These are phyloP conservation scores for Wallacemonas sp. DNA, from an alignment of 208 protist genomes.

Conservation along the genomic window DNA sequence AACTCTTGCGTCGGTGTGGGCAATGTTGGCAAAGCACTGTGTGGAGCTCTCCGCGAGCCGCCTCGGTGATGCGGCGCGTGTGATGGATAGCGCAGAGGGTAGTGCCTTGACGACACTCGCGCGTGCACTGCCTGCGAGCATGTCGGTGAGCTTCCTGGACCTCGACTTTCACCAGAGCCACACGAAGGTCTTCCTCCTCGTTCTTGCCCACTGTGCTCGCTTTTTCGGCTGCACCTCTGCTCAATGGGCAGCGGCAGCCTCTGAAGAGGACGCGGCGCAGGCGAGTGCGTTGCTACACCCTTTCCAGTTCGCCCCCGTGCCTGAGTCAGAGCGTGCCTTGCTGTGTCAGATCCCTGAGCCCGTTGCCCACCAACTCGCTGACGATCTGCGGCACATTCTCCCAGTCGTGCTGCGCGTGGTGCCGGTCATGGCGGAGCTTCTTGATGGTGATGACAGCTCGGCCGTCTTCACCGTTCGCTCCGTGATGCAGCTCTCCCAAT, in stretches of 20 bases:
- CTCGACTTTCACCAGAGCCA: constrained; percentile 52
- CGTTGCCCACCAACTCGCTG: constrained; percentile 42
- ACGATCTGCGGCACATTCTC: constrained; percentile 48
- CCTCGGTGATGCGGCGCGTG: constrained; percentile 64
- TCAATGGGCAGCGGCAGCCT: too few relatives aligned
- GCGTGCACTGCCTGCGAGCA: constrained; percentile 49
- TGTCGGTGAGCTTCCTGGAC: constrained; percentile 62
- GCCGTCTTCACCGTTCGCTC: constrained; percentile 20
- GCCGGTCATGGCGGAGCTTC: constrained; percentile 50
- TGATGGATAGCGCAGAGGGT: constrained; percentile 54
- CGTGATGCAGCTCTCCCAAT: constrained; percentile 65
- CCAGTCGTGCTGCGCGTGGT: constrained; percentile 53
- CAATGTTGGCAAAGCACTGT: constrained; percentile 36
- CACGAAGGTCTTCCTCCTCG: constrained; percentile 73
- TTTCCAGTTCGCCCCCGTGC: constrained; percentile 27
- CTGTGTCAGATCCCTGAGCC: constrained; percentile 40
- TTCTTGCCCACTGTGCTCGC: constrained; percentile 72
- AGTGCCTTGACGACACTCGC: constrained; percentile 68
- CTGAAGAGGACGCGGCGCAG: neutral
- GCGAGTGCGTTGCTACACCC: constrained; percentile 10
- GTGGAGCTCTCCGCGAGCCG: constrained; percentile 53
- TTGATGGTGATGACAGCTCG: constrained; percentile 29
- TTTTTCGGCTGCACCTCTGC: too few relatives aligned
- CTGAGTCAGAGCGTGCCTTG: constrained; percentile 30
- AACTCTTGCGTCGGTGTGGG: constrained; percentile 45